Percentiles rank a stretch among this genome's conserved stretches.
Evolutionary conservation across 805 yeast species (phyloP).

Genomic region (Schwanniomyces polymorphus): DNA sequence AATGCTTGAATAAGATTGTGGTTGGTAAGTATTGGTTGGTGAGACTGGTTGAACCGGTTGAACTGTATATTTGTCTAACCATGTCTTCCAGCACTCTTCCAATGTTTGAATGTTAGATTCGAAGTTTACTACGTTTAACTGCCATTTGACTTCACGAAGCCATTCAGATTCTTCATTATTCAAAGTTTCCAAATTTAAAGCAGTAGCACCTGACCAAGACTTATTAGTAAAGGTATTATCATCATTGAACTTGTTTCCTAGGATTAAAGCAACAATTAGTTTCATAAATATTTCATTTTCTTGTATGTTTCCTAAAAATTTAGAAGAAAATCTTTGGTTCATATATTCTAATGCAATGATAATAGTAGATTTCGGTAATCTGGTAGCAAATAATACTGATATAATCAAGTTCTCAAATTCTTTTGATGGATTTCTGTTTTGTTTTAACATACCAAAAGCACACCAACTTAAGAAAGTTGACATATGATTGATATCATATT

Average conservation of each 20-base stretch:
- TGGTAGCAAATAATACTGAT: conserved; percentile 79
- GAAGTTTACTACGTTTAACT: conserved; percentile 43
- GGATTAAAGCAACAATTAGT: conserved; percentile 67
- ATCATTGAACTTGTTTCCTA: conserved; percentile 93
- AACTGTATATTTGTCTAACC: conserved; percentile 35
- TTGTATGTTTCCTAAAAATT: conserved; percentile 17
- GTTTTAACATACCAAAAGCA: conserved; percentile 65
- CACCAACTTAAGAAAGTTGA: conserved; percentile 77
- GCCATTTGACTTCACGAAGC: conserved; percentile 63
- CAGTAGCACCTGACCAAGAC: conserved; percentile 97
- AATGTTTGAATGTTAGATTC: conserved; percentile 38
- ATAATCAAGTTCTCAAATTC: conserved; percentile 60
- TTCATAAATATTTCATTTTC: conserved; percentile 49
- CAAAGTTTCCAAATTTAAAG: conserved; percentile 59
- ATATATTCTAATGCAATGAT: conserved; percentile 78
- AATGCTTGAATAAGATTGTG: conserved; percentile 8
- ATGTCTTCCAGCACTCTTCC: conserved; percentile 46
- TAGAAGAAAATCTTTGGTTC: conserved; percentile 52
- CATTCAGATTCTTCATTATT: conserved; percentile 72
- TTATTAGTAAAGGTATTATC: conserved; percentile 94
- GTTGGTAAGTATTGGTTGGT: conserved; percentile 1
- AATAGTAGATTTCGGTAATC: conserved; percentile 82
- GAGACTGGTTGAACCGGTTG: conserved; percentile 1
- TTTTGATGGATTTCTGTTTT: conserved; percentile 41
- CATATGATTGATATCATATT: conserved; percentile 78